phyloP scores from a whole-genome alignment of 2,329 filamentous ascomycete species.

The Fusarium sp. region DNA sequence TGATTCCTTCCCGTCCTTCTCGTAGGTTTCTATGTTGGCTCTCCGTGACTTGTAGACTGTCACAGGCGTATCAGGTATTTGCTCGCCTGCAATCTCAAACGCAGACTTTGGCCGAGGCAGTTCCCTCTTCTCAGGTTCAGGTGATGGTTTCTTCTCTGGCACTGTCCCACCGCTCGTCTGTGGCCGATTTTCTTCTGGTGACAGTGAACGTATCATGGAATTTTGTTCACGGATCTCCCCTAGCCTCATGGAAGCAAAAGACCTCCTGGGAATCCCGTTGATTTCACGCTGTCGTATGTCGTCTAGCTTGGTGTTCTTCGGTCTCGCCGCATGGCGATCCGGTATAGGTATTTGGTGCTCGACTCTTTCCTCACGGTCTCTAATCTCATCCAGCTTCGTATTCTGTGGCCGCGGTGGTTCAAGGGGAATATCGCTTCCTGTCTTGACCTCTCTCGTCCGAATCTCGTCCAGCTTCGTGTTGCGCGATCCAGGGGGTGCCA shows the following conservation, averaged over 20 bases:
- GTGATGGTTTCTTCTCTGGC: conserved; percentile 16
- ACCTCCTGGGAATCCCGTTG: conserved; percentile 55
- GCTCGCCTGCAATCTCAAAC: conserved; percentile 46
- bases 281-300: conserved; percentile 57
- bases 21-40: conserved; percentile 18
- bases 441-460: conserved; percentile 52
- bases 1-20: conserved; percentile 4
- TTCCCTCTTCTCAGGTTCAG: conserved; percentile 30
- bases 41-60: conserved; percentile 50
- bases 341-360: conserved; percentile 47
- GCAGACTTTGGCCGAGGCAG: conserved; percentile 37
- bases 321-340: conserved; percentile 43
- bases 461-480: conserved; percentile 59
- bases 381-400: conserved; percentile 50
- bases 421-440: conserved; percentile 41
- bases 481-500: conserved; percentile 44
- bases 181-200: conserved; percentile 51
- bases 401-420: conserved; percentile 35
- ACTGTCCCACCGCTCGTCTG: conserved; percentile 38
- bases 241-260: conserved; percentile 58
- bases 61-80: conserved; percentile 51
- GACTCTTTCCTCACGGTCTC: conserved; percentile 46
- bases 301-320: conserved; percentile 57
- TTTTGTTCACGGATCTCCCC: conserved; percentile 63
- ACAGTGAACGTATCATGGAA: conserved; percentile 54